phyloP scores from a whole-genome alignment of 805 yeast genomes.

The Ogataea henricii region DNA sequence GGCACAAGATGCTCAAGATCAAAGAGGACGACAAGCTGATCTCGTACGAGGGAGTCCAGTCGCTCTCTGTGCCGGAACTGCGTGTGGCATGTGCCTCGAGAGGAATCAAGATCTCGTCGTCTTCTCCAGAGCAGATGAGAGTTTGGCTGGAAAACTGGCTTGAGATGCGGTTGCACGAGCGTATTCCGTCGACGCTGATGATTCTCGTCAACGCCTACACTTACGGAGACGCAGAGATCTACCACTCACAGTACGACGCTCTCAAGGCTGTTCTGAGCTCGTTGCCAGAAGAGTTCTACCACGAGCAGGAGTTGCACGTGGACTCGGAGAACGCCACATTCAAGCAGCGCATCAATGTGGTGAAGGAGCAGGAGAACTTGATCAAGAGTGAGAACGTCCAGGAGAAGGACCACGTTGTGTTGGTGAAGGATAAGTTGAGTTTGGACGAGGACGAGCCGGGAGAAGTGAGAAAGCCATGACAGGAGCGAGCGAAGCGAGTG shows the following conservation, averaged over 20 bases:
- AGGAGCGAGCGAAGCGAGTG: too few species aligned
- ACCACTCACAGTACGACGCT: constrained; percentile 69
- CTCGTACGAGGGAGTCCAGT: constrained; percentile 88
- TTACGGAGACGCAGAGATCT: constrained; percentile 69
- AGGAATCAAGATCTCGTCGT: constrained; percentile 82
- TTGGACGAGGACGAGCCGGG: constrained; percentile 48
- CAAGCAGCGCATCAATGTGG: constrained; percentile 68
- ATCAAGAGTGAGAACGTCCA: constrained; percentile 89
- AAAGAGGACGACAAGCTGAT: constrained; percentile 89
- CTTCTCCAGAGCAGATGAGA: constrained; percentile 74
- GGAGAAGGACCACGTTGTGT: constrained; percentile 62
- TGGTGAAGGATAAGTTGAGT: constrained; percentile 62
- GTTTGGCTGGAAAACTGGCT: constrained; percentile 84
- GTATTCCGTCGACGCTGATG: constrained; percentile 85
- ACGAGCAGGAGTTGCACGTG: constrained; percentile 90
- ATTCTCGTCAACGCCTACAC: constrained; percentile 85
- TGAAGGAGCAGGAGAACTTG: constrained; percentile 77
- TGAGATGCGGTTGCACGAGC: constrained; percentile 80
- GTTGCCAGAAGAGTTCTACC: constrained; percentile 92
- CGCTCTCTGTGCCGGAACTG: constrained; percentile 78
- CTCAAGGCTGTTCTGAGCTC: constrained; percentile 84
- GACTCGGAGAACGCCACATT: constrained; percentile 64
- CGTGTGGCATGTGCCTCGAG: constrained; percentile 90
- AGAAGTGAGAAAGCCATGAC: not conserved
- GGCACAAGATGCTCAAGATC: constrained; percentile 83